phyloP scores from a whole-genome alignment of 768 basidiomycete species.

The Podaxis mareebaensis region DNA sequence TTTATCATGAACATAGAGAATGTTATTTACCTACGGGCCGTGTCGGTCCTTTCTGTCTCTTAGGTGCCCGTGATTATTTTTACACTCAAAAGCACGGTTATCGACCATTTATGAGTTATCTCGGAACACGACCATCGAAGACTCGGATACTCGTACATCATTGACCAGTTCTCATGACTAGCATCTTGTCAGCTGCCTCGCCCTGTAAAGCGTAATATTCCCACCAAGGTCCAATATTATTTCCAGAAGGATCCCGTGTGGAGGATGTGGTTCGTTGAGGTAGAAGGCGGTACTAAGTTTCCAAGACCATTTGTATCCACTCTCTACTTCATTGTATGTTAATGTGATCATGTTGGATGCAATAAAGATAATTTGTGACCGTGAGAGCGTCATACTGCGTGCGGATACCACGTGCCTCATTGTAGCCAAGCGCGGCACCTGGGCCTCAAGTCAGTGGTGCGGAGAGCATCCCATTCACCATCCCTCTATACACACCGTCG shows the following conservation, averaged over 20 bases:
- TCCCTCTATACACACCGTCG: background rate
- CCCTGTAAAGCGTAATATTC: no score
- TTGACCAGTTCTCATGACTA: no score
- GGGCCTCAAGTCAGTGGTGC: conserved; percentile 1
- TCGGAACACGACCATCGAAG: no score
- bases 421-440: background rate
- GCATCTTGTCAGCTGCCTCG: no score
- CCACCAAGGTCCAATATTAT: no score
- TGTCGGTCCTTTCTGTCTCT: background rate
- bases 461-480: background rate
- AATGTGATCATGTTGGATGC: background rate
- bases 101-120: no score
- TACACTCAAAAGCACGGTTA: background rate
- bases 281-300: no score
- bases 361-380: background rate
- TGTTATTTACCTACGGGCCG: background rate
- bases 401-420: conserved; percentile 1
- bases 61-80: background rate
- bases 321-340: background rate
- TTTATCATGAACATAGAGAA: background rate
- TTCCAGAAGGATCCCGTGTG: no score
- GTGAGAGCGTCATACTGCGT: background rate
- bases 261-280: no score
- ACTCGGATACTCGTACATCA: no score
- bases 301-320: background rate